Evolutionary conservation across 2,329 filamentous ascomycete genomes (phyloP).

Genomic region (Boeremia lycopersici): DNA sequence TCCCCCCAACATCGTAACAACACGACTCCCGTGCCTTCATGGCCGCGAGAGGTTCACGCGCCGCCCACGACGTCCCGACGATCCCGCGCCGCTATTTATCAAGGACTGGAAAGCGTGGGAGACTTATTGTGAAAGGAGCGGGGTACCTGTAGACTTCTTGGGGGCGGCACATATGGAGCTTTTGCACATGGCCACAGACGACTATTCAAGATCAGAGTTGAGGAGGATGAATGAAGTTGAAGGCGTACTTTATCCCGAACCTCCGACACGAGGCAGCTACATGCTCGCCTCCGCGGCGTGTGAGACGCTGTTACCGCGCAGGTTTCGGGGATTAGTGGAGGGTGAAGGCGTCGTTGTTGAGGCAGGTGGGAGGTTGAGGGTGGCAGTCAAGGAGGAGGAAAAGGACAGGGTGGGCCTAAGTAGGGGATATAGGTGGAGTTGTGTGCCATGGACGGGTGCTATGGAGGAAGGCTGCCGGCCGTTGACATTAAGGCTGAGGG

Average conservation of each 20-base stretch:
- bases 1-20: constrained; percentile 38
- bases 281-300: constrained; percentile 20
- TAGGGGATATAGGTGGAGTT: constrained; percentile 31
- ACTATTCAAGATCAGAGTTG: constrained; percentile 5
- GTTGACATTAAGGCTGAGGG: constrained; percentile 18
- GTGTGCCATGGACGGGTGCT: constrained; percentile 38
- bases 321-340: constrained; percentile 10
- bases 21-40: constrained; percentile 16
- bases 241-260: constrained; percentile 22
- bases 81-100: constrained; percentile 27
- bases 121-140: constrained; percentile 28
- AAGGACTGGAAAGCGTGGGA: constrained; percentile 31
- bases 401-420: not conserved
- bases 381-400: constrained; percentile 16
- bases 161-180: constrained; percentile 26
- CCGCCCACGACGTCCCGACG: constrained; percentile 23
- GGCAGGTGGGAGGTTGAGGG: constrained; percentile 20
- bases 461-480: constrained; percentile 31
- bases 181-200: constrained; percentile 17
- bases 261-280: constrained; percentile 23
- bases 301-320: constrained; percentile 23
- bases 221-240: not conserved
- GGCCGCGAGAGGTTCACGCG: constrained; percentile 26
- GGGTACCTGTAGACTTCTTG: constrained; percentile 34
- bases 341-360: constrained; percentile 23